Evolutionary conservation across 2,329 filamentous ascomycete genomes (phyloP).

Genomic region (Colletotrichum musicola): DNA sequence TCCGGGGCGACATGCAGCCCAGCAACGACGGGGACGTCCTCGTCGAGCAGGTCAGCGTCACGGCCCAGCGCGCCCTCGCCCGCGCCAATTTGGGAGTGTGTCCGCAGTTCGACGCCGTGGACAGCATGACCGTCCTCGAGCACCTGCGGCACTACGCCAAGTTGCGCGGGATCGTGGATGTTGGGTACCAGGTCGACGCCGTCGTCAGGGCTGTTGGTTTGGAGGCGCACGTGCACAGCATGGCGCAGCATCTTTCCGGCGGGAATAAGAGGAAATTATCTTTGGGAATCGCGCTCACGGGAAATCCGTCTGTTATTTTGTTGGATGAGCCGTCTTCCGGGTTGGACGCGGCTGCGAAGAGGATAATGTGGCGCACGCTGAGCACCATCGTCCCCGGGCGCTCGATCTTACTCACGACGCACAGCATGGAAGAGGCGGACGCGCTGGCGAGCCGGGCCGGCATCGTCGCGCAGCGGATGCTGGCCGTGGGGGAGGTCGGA

Average conservation of each 20-base stretch:
- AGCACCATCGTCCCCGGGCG: conserved; percentile 79
- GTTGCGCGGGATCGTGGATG: conserved; percentile 80
- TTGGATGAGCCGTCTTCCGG: conserved; percentile 91
- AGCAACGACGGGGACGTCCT: conserved; percentile 82
- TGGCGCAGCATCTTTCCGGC: conserved; percentile 84
- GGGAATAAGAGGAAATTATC: conserved; percentile 94
- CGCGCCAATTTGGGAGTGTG: conserved; percentile 87
- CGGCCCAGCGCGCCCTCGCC: conserved; percentile 77
- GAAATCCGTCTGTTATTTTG: conserved; percentile 87
- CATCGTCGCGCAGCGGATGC: conserved; percentile 87
- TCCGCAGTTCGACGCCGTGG: conserved; percentile 88
- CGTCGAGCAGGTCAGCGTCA: conserved; percentile 82
- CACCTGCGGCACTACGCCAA: conserved; percentile 90
- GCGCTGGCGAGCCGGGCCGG: conserved; percentile 86
- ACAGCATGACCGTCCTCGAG: conserved; percentile 89
- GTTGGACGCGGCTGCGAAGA: conserved; percentile 90
- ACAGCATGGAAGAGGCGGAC: conserved; percentile 96
- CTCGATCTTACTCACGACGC: conserved; percentile 89
- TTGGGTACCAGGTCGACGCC: conserved; percentile 81
- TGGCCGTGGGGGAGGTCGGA: conserved; percentile 83
- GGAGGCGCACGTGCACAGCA: conserved; percentile 75
- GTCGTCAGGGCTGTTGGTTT: conserved; percentile 86
- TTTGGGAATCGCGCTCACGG: conserved; percentile 91
- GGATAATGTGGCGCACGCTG: conserved; percentile 92
- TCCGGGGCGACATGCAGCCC: conserved; percentile 86